Conservation (phyloP, 2,329 filamentous ascomycete species). For the Tolypocladium album region DNA sequence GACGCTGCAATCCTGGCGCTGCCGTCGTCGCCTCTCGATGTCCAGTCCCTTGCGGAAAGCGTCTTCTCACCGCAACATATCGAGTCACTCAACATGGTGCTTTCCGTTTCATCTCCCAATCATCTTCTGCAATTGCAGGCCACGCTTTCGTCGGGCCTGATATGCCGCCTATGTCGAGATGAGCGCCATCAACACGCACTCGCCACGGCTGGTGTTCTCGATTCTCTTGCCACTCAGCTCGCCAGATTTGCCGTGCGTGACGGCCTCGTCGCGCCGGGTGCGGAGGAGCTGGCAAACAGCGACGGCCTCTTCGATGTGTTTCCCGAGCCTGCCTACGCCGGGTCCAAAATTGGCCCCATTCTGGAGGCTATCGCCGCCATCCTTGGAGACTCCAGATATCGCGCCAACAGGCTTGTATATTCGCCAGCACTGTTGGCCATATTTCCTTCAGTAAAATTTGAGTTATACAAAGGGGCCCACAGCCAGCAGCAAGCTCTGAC, state of each 20-base stretch:
- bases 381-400: conserved; percentile 67
- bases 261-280: conserved; percentile 57
- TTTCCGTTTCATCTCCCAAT: conserved; percentile 46
- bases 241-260: conserved; percentile 58
- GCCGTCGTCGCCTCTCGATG: conserved; percentile 35
- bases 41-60: conserved; percentile 44
- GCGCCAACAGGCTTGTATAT: conserved; percentile 60
- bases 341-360: conserved; percentile 54
- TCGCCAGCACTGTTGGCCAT: conserved; percentile 60
- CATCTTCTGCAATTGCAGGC: conserved; percentile 51
- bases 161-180: conserved; percentile 52
- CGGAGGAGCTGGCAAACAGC: conserved; percentile 41
- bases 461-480: conserved; percentile 34
- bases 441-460: conserved; percentile 50
- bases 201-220: conserved; percentile 62
- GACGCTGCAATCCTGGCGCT: conserved; percentile 50
- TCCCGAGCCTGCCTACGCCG: conserved; percentile 48
- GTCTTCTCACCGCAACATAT: conserved; percentile 56
- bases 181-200: conserved; percentile 62
- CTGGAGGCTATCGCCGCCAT: conserved; percentile 70
- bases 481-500: conserved; percentile 33
- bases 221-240: conserved; percentile 65
- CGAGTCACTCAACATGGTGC: conserved; percentile 51
- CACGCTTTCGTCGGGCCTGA: conserved; percentile 44
- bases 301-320: conserved; percentile 47